phyloP scores from a whole-genome alignment of 1,284 basidiomycete species.

The Tremellales sp. region DNA sequence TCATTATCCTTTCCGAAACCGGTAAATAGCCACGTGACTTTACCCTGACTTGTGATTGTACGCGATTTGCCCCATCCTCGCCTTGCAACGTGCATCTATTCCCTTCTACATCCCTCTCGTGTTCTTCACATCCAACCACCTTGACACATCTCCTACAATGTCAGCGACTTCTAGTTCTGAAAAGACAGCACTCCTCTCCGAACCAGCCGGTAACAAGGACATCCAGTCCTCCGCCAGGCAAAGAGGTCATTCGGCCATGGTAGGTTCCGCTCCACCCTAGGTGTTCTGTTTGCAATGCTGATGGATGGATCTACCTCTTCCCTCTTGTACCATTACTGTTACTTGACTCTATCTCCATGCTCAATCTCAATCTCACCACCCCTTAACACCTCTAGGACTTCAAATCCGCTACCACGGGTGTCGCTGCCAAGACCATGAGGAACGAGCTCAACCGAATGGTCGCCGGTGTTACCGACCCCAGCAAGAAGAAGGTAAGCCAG shows the following conservation, averaged over 20 bases:
- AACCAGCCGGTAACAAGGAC: conserved; percentile 16
- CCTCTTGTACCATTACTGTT: conserved; percentile 3
- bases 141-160: conserved; percentile 13
- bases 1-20: no score
- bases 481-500: conserved; percentile 70
- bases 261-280: conserved; percentile 24
- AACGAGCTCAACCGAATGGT: conserved; percentile 97
- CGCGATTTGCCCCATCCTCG: not conserved
- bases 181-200: no score
- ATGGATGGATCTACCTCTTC: conserved; percentile 6
- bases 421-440: conserved; percentile 96
- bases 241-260: conserved; percentile 50
- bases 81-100: not conserved
- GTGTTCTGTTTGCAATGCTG: conserved; percentile 6
- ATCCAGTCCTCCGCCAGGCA: conserved; percentile 38
- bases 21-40: not conserved
- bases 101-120: not conserved
- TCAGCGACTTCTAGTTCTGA: no score
- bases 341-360: not conserved
- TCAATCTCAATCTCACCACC: not conserved
- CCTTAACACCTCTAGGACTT: conserved; percentile 57
- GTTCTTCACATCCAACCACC: not conserved
- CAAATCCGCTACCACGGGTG: conserved; percentile 96
- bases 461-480: conserved; percentile 69
- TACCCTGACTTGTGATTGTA: not conserved